Evolutionary conservation across 805 yeast species (phyloP), one percentile per base, ranked within the genome.

Genomic region (Nakazawaea wyomingensis): DNA sequence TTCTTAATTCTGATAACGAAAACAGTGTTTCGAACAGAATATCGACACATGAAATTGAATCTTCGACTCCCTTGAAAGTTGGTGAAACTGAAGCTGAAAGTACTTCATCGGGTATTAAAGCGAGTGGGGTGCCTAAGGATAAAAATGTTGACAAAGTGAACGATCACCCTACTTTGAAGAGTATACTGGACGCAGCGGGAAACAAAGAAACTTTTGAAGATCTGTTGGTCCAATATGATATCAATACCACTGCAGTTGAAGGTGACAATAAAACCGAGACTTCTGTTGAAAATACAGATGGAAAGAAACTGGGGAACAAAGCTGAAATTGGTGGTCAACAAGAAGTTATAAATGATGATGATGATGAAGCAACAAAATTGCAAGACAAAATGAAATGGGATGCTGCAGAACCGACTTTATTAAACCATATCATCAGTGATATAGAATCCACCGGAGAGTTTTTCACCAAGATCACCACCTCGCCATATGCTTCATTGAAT

Each of bases 401-500:
- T 13, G 35, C 46, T 5, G 19, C 39, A 6, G 39, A 33, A 22
- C 27, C 36, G 3, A 39, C 37, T 5, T 21, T 30, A n/a, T 20
- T 44, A 8, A 14, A 32, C 19, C 34, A 39, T n/a, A 34, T 44
- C 3, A 16, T 64, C 9, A 41, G 41, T 27, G 57, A 55, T 40
- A 57, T 69, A 52, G 65, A 63, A 45, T 61, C 61, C 2, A 61
- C 72, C 4, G 59, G 68, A 4, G 55, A 56, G 14, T 68, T 59
- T 37, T 54, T 69, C 17, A 54, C 58, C 31, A 52, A 54, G 18
- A 49, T 69, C n/a, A 52, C 68, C 2, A 54, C 61, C 7, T 60
- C 71, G 0, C 57, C 57, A 7, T 67, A 66, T 47, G 66, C 48
- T 2, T 54, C 63, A 11, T 39, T 81, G 14, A 69, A 73, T 49